phyloP scores from a whole-genome alignment of 1,139 yeast genomes.

The Candida tetrigidarum region DNA sequence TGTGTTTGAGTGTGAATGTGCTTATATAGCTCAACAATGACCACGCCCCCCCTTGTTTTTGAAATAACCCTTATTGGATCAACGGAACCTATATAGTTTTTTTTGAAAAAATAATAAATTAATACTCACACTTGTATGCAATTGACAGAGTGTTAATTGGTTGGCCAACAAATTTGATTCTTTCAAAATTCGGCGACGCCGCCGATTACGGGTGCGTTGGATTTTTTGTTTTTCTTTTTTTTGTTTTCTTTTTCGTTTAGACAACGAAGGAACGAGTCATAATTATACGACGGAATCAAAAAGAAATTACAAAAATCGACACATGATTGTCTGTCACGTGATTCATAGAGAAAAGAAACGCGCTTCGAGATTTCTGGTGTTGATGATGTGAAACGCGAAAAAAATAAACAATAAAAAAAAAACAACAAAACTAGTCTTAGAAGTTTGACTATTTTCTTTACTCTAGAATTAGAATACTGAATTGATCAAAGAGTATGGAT shows the following conservation, averaged over 20 bases:
- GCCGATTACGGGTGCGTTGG: background rate
- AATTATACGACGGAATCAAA: background rate
- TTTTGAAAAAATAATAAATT: too few relatives aligned
- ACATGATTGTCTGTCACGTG: background rate
- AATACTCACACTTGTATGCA: too few relatives aligned
- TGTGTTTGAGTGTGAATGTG: too few relatives aligned
- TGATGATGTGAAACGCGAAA: slow-evolving; percentile 8
- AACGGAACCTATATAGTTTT: too few relatives aligned
- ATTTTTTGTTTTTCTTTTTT: too few relatives aligned
- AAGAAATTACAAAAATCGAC: background rate
- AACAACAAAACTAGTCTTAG: background rate
- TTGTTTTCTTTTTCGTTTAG: background rate
- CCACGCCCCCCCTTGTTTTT: too few relatives aligned
- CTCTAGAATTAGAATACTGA: background rate
- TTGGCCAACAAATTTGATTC: too few relatives aligned
- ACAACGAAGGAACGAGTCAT: background rate
- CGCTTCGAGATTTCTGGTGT: background rate
- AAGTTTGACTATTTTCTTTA: background rate
- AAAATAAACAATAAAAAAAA: slow-evolving; percentile 9
- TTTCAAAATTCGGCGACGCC: background rate
- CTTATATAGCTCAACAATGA: too few relatives aligned
- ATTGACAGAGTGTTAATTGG: too few relatives aligned
- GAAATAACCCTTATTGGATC: too few relatives aligned
- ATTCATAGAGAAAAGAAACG: background rate
- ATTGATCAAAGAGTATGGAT: slow-evolving; percentile 19